A percentile compares a stretch with the other conserved stretches of the same genome.
These are phyloP conservation scores for Pseudocercospora fijiensis DNA, from an alignment of 2,329 filamentous ascomycete genomes.

Conservation along the genomic window DNA sequence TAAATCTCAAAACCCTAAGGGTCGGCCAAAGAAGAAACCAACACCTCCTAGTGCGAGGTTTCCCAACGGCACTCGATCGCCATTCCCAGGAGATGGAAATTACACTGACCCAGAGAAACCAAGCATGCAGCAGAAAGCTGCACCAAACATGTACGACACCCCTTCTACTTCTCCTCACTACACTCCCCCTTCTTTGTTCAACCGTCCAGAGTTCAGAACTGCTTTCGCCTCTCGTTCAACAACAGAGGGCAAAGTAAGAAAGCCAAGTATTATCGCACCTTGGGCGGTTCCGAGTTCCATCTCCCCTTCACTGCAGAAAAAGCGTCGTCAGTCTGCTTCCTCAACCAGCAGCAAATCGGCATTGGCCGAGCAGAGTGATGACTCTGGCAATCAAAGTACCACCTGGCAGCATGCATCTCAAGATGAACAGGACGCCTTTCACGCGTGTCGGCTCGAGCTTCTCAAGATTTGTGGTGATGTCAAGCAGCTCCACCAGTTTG, in stretches of 20 bases:
- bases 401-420: conserved; percentile 20
- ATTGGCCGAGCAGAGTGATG: not conserved
- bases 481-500: conserved; percentile 24
- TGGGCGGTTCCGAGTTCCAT: conserved; percentile 35
- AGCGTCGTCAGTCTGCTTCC: not conserved
- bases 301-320: conserved; percentile 8
- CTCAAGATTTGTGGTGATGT: conserved; percentile 14
- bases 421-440: conserved; percentile 23
- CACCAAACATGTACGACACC: conserved; percentile 37
- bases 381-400: conserved; percentile 8
- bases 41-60: conserved; percentile 33
- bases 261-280: conserved; percentile 27
- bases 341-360: not conserved
- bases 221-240: conserved; percentile 26
- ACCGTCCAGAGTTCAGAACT: conserved; percentile 17
- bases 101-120: conserved; percentile 25
- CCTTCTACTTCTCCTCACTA: conserved; percentile 20
- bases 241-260: conserved; percentile 19
- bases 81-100: conserved; percentile 14
- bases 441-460: conserved; percentile 17
- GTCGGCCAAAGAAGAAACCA: conserved; percentile 37
- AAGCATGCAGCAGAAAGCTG: conserved; percentile 35
- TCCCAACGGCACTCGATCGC: conserved; percentile 26
- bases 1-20: conserved; percentile 18
- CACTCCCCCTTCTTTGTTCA: conserved; percentile 21